Base-by-base conservation (phyloP, 108 stramenopile species). In the Pelagomonas calceolata region DNA sequence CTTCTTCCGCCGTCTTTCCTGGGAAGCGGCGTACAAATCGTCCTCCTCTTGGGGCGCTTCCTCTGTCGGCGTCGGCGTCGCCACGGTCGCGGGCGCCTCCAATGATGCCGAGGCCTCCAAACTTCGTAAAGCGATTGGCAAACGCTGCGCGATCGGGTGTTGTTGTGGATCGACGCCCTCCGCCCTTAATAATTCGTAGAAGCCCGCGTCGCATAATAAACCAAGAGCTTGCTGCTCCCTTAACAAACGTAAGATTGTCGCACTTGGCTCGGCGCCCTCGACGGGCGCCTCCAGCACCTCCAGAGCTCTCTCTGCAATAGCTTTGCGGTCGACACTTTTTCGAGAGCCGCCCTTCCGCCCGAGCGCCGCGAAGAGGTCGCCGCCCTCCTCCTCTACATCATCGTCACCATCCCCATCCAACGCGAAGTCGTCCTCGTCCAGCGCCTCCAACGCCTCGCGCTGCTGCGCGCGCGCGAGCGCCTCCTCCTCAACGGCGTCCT, bases 361-460 rank as follows among this genome's bases (percentile, higher is more conserved):
- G 39, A 43, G 39, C 9, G 39, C 51, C 7, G 7, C 51, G 51
- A 60, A 60, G 51, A 60, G 14, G 51, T 26, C 26, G 21, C 51
- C 51, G 51, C 21, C 51, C 7, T 60, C 0, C 9, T 5, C 21
- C 51, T 17, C 51, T 17, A 26, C 51, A 26, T 34, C 68, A 66
- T 45, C 70, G 29, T 73, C 69, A n/a, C 75, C 80, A 60, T 70
- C 66, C 32, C 82, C 88, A 4, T 86, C 83, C 21, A 89, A 36
- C 66, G 86, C 72, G 64, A 90, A 93, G 72, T 93, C 92, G n/a
- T 76, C 86, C 51, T 89, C 87, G 34, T 88, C 84, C 88, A 93
- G 86, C 60, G 87, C 87, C 44, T 88, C 76, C 64, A 89, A 87
- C 36, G 87, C 74, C 7, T 80, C 80, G 17, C 79, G 72, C 70